Percentiles rank a stretch among this genome's conserved stretches.
Conservation (phyloP, 1,284 basidiomycete genomes). For the Pterula multifida region DNA sequence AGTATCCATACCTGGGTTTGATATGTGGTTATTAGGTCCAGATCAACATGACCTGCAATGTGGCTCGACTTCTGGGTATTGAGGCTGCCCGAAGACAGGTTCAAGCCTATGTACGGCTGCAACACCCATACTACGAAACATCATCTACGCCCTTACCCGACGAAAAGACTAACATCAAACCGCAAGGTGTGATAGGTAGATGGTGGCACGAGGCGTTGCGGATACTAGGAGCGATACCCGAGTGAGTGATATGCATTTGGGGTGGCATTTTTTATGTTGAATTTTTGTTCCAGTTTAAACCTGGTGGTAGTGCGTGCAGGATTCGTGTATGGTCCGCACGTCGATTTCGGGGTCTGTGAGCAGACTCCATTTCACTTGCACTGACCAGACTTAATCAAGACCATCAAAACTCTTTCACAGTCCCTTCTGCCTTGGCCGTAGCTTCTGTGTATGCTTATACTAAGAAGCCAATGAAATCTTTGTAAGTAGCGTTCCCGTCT, state of each 20-base stretch:
- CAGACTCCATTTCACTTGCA: slow-evolving; percentile 9
- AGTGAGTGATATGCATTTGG: slow-evolving; percentile 29
- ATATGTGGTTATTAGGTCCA: slow-evolving; percentile 43
- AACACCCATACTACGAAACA: slow-evolving; percentile 76
- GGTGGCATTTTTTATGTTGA: slow-evolving; percentile 4
- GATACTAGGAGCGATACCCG: slow-evolving; percentile 60
- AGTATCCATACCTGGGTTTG: slow-evolving; percentile 3
- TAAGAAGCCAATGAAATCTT: slow-evolving; percentile 79
- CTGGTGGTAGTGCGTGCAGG: slow-evolving; percentile 67
- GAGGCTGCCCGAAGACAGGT: slow-evolving; percentile 57
- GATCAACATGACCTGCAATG: slow-evolving; percentile 66
- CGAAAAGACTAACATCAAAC: slow-evolving; percentile 70
- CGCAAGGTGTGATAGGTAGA: slow-evolving; percentile 58
- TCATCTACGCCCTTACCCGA: slow-evolving; percentile 50
- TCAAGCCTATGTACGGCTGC: slow-evolving; percentile 70
- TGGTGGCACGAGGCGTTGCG: slow-evolving; percentile 90
- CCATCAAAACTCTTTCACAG: slow-evolving; percentile 23
- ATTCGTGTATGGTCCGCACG: slow-evolving; percentile 67
- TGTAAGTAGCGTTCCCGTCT: slow-evolving; percentile 33
- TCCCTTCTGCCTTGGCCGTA: slow-evolving; percentile 60
- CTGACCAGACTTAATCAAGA: slow-evolving; percentile 11
- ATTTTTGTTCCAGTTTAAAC: slow-evolving; percentile 50
- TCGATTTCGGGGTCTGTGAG: slow-evolving; percentile 54
- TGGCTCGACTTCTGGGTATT: slow-evolving; percentile 56
- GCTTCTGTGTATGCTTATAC: slow-evolving; percentile 78